These are phyloP conservation scores for Kwoniella sp. DNA, from an alignment of 768 basidiomycete genomes.

Conservation along the genomic window DNA sequence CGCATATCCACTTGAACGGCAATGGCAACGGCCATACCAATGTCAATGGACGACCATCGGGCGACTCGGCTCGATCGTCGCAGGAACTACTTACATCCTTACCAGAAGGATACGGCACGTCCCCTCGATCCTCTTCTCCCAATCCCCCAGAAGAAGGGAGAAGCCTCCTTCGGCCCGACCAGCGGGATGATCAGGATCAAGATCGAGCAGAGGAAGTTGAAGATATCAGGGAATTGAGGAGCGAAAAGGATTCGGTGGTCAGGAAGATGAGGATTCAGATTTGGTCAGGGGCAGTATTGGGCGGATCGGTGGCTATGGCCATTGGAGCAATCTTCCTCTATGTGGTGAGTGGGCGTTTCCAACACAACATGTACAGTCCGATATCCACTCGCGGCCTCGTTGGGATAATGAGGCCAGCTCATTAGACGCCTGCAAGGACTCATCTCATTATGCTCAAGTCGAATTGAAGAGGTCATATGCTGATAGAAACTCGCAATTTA, in stretches of 20 bases:
- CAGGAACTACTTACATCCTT: slow-evolving; percentile 15
- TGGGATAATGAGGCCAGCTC: too few relatives aligned
- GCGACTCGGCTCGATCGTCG: slow-evolving; percentile 15
- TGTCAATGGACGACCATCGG: slow-evolving; percentile 6
- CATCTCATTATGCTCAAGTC: too few relatives aligned
- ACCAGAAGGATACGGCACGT: neutral
- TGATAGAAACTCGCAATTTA: slow-evolving; percentile 1
- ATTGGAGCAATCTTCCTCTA: slow-evolving; percentile 87
- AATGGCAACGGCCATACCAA: too few relatives aligned
- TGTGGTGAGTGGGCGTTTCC: slow-evolving; percentile 56
- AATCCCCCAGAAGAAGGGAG: slow-evolving; percentile 1
- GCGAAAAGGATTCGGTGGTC: slow-evolving; percentile 25
- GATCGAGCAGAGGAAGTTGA: slow-evolving; percentile 16
- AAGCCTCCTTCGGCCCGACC: slow-evolving; percentile 54
- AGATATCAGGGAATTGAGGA: slow-evolving; percentile 23
- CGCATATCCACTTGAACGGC: neutral
- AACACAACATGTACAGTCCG: too few relatives aligned
- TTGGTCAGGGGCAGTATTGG: slow-evolving; percentile 67
- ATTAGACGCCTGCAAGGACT: too few relatives aligned
- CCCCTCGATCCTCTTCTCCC: neutral
- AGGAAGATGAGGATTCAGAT: slow-evolving; percentile 57
- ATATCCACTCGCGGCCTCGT: too few relatives aligned
- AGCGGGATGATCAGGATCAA: too few relatives aligned
- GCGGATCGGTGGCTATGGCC: slow-evolving; percentile 72
- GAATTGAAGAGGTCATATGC: too few relatives aligned